phyloP scores from a whole-genome alignment of 352 stramenopile genomes.

The Phytophthora boehmeriae region DNA sequence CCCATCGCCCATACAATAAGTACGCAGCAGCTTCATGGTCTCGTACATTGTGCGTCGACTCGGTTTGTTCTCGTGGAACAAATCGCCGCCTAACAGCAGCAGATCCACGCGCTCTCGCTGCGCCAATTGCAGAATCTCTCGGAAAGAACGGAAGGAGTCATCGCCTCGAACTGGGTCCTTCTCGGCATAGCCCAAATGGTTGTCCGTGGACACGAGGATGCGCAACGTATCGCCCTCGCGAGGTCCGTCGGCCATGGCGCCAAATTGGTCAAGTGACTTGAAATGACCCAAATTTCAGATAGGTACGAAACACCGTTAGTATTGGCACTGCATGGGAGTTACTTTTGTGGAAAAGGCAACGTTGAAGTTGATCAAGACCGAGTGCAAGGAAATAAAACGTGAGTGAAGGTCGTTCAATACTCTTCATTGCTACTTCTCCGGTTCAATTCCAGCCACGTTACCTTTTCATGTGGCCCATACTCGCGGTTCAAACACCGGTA shows the following conservation, averaged over 20 bases:
- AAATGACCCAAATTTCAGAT: slow-evolving; percentile 6
- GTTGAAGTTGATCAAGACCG: no score
- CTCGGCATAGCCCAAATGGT: slow-evolving; percentile 97
- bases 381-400: no score
- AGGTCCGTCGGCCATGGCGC: slow-evolving; percentile 14
- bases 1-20: slow-evolving; percentile 94
- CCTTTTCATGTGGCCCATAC: no score
- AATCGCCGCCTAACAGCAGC: slow-evolving; percentile 95
- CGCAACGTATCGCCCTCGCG: slow-evolving; percentile 56
- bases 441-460: no score
- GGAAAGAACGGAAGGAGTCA: slow-evolving; percentile 92
- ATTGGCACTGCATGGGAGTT: no score
- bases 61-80: slow-evolving; percentile 99
- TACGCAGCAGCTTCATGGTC: slow-evolving; percentile 96
- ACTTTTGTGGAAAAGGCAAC: no score
- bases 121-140: slow-evolving; percentile 85
- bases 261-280: background rate
- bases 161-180: slow-evolving; percentile 94
- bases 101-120: slow-evolving; percentile 87
- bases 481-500: no score
- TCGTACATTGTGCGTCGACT: slow-evolving; percentile 95
- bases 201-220: slow-evolving; percentile 98
- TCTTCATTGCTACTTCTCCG: no score
- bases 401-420: no score
- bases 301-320: background rate